Percentiles rank a stretch among this genome's conserved stretches.
Conservation (phyloP, 2,329 filamentous ascomycete species). For the Basipetospora chlamydospora region DNA sequence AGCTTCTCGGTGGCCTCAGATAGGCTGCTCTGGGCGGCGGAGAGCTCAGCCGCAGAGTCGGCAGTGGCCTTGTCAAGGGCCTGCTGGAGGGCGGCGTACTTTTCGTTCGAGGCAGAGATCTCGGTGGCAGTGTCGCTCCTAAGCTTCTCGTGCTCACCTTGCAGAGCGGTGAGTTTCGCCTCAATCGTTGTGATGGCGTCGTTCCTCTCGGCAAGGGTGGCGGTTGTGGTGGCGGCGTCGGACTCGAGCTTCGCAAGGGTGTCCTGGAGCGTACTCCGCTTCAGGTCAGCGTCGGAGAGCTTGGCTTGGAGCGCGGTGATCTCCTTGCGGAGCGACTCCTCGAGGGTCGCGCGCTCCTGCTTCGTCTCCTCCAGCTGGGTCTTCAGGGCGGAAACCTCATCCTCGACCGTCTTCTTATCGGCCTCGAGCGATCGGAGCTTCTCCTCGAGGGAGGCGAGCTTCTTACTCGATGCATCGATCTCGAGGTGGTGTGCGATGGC, state of each 20-base stretch:
- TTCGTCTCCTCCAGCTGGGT: slow-evolving; percentile 18
- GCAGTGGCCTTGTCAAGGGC: slow-evolving; percentile 14
- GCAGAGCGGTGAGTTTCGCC: slow-evolving; percentile 9
- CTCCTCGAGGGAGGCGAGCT: slow-evolving; percentile 9
- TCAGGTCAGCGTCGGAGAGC: slow-evolving; percentile 18
- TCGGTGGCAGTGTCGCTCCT: slow-evolving; percentile 12
- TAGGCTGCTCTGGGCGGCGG: slow-evolving; percentile 10
- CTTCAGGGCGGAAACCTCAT: slow-evolving; percentile 19
- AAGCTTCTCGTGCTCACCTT: slow-evolving; percentile 12
- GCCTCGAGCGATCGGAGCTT: slow-evolving; percentile 11
- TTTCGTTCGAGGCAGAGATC: slow-evolving; percentile 17
- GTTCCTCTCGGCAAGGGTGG: slow-evolving; percentile 14
- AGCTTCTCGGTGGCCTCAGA: slow-evolving; percentile 9
- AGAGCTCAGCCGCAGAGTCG: slow-evolving; percentile 13
- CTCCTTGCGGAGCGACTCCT: slow-evolving; percentile 17
- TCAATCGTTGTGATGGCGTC: slow-evolving; percentile 15
- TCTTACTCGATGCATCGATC: slow-evolving; percentile 10
- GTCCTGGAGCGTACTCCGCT: slow-evolving; percentile 18
- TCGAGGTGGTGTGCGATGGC: slow-evolving; percentile 10
- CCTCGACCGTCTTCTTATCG: slow-evolving; percentile 16
- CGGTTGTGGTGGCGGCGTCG: slow-evolving; percentile 16
- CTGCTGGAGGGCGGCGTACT: slow-evolving; percentile 13
- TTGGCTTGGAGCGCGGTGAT: slow-evolving; percentile 18
- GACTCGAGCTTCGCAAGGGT: slow-evolving; percentile 16
- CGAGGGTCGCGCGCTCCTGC: slow-evolving; percentile 20